A percentile compares a stretch with the other conserved stretches of the same genome.
phyloP scores from a whole-genome alignment of 441 rosid genomes.

The Populus hybrid region DNA sequence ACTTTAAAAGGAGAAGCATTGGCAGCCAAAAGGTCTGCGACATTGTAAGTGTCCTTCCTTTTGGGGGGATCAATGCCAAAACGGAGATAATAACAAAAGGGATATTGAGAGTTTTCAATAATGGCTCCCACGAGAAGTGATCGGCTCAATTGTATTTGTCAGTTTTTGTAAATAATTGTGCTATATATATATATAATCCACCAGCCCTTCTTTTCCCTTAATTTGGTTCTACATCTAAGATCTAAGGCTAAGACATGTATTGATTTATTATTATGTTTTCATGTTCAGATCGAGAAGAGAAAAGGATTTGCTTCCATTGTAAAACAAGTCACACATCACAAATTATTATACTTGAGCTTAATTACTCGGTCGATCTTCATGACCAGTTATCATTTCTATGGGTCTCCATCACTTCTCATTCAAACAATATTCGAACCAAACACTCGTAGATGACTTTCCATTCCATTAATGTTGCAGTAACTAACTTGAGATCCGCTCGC shows the following conservation, averaged over 20 bases:
- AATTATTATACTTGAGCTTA: not conserved
- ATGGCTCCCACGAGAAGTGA: not conserved
- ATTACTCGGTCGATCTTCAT: not conserved
- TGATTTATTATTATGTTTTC: too few species aligned
- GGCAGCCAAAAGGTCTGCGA: not conserved
- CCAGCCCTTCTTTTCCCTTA: not conserved
- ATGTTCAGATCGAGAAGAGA: not conserved
- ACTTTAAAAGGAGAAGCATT: not conserved
- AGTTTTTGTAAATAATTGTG: not conserved
- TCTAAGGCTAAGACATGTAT: not conserved
- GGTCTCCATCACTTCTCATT: not conserved
- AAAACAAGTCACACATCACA: not conserved
- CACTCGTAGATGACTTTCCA: not conserved
- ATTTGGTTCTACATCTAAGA: not conserved
- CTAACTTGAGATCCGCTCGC: not conserved
- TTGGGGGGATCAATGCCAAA: constrained; percentile 6
- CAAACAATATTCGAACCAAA: not conserved
- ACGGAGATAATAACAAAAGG: not conserved
- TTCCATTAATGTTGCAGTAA: not conserved
- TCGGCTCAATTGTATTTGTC: not conserved
- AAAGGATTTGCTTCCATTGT: not conserved
- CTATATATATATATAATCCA: not conserved
- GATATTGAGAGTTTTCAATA: not conserved
- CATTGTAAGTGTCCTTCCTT: not conserved
- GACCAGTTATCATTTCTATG: not conserved